Conservation (phyloP, 2,329 filamentous ascomycete genomes). For the Botrytis fragariae region DNA sequence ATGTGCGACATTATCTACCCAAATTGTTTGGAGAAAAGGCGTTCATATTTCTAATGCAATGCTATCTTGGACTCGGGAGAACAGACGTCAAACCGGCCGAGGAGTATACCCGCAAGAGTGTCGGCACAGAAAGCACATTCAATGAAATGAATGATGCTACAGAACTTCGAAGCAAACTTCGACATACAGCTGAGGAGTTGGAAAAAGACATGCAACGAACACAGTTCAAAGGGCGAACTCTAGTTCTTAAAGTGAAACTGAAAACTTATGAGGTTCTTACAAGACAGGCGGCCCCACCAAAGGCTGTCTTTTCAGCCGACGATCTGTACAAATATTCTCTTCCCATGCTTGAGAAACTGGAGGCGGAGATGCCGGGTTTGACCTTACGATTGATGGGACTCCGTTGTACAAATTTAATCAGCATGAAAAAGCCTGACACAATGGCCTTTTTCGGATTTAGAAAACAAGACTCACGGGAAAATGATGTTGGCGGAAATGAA, state of each 20-base stretch:
- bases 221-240: slow-evolving; percentile 82
- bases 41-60: slow-evolving; percentile 79
- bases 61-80: slow-evolving; percentile 81
- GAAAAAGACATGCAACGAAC: slow-evolving; percentile 80
- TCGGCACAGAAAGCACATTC: slow-evolving; percentile 93
- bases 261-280: slow-evolving; percentile 92
- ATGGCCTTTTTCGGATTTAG: slow-evolving; percentile 75
- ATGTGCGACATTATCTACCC: slow-evolving; percentile 68
- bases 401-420: slow-evolving; percentile 82
- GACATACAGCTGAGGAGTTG: slow-evolving; percentile 77
- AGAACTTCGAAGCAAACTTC: slow-evolving; percentile 72
- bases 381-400: slow-evolving; percentile 84
- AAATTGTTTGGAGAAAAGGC: slow-evolving; percentile 89
- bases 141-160: slow-evolving; percentile 68
- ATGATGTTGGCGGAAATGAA: slow-evolving; percentile 21
- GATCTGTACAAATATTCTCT: slow-evolving; percentile 80
- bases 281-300: slow-evolving; percentile 72
- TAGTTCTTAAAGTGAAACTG: slow-evolving; percentile 89
- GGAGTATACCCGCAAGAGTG: slow-evolving; percentile 87
- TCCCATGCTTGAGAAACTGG: slow-evolving; percentile 79
- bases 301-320: slow-evolving; percentile 68
- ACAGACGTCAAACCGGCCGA: slow-evolving; percentile 84
- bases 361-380: slow-evolving; percentile 78
- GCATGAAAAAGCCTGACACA: slow-evolving; percentile 75
- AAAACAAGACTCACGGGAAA: slow-evolving; percentile 33